Evolutionary conservation across 2,329 filamentous ascomycete species (phyloP), one percentile per base, ranked within the genome.

Genomic region (Monosporascus sp.): DNA sequence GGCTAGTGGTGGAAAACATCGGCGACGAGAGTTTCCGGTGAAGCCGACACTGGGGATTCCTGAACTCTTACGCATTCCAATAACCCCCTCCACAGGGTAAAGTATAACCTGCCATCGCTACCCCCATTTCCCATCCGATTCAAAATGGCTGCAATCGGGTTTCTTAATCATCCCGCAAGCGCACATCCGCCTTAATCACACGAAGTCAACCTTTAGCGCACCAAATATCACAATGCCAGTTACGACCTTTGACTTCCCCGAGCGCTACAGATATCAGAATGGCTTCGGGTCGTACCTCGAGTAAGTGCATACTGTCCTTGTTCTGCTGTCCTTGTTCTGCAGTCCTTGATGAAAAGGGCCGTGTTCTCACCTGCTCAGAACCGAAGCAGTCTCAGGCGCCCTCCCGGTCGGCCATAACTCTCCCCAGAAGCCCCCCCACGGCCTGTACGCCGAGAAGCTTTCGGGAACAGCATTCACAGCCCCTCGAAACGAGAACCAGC

Each of bases 211-310:
- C 31, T 35, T 35, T 14, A 35, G 31, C 5, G 11, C 5, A 35
- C 31, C 1, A 14, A 31, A 35, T 14, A 35, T 35, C 31, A 11
- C 31, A 17, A 73, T 73, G 70, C 70, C 70, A 17, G 60, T 70
- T 22, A 71, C 70, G 11, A 53, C 58, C 2, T 72, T 72, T 50
- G 65, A 65, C n/a, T 60, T 65, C n/a, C 57, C 57, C 8, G 70
- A 73, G 55, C 65, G 64, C 41, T 89, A 89, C 71, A 74, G 71
- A 58, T 89, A 89, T 68, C 82, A 82, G 65, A 86, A 82, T 70
- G 86, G 86, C 63, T 88, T 89, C 71, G 78, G 77, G 61, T 82
- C 79, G 31, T 86, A 88, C 68, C 81, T 87, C 69, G 85, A 89
- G 83, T 87, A 73, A 62, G 79, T 17, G 22, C 11, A 49, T 41